These are phyloP conservation scores for Desmodesmus armatus DNA, from an alignment of 139 green algal species.

Conservation along the genomic window DNA sequence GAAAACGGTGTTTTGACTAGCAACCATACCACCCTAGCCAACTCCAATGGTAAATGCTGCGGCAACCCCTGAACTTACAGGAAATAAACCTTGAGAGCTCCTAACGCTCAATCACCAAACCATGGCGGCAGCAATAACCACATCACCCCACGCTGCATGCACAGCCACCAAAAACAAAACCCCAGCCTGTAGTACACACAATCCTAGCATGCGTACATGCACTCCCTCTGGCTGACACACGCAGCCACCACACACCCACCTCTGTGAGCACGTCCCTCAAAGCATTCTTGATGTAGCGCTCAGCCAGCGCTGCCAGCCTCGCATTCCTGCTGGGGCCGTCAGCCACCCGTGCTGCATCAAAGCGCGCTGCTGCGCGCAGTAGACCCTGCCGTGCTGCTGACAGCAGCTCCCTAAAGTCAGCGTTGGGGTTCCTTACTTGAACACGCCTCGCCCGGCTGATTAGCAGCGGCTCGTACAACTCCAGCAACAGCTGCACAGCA, in stretches of 20 bases:
- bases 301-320: neutral
- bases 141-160: neutral
- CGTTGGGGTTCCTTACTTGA: too few relatives aligned
- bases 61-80: too few relatives aligned
- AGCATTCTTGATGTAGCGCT: conserved; percentile 18
- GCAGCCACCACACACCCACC: neutral
- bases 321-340: neutral
- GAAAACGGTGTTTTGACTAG: too few relatives aligned
- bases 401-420: neutral
- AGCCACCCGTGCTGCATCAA: neutral
- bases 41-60: too few relatives aligned
- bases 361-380: conserved; percentile 3
- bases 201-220: neutral
- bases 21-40: too few relatives aligned
- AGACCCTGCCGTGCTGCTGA: conserved; percentile 7
- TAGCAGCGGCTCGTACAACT: neutral
- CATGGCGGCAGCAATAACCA: too few relatives aligned
- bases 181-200: too few relatives aligned
- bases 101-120: too few relatives aligned
- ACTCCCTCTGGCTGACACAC: neutral
- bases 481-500: conserved; percentile 23
- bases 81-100: too few relatives aligned
- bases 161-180: neutral
- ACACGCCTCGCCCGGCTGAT: neutral
- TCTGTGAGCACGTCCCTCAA: neutral